Conservation (phyloP, 768 basidiomycete species). For the Suillus fuscotomentosus region DNA sequence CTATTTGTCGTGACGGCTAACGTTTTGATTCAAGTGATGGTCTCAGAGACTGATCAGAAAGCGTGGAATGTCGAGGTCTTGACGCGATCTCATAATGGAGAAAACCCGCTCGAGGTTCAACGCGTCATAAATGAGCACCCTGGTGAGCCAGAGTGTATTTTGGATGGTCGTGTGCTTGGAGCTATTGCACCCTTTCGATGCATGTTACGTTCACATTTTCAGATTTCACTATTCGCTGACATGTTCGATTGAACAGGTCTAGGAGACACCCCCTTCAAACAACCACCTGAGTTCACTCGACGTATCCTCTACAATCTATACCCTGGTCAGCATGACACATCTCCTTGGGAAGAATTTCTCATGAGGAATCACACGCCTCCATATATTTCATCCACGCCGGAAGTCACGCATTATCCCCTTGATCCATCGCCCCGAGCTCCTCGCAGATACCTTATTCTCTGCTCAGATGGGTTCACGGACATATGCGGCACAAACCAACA, state of each 20-base stretch:
- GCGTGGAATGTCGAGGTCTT: conserved; percentile 61
- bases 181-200: conserved; percentile 78
- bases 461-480: conserved; percentile 69
- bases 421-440: conserved; percentile 24
- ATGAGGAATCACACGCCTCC: conserved; percentile 62
- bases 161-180: conserved; percentile 69
- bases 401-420: conserved; percentile 56
- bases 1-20: conserved; percentile 10
- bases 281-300: conserved; percentile 65
- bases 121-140: conserved; percentile 67
- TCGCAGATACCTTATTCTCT: conserved; percentile 57
- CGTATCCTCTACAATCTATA: conserved; percentile 65
- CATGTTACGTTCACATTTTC: conserved; percentile 36
- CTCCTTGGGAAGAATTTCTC: conserved; percentile 67
- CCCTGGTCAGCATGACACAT: conserved; percentile 58
- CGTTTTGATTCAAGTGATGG: conserved; percentile 42
- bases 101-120: conserved; percentile 62
- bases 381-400: conserved; percentile 64
- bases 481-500: conserved; percentile 51
- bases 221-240: conserved; percentile 9
- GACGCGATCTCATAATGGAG: conserved; percentile 70
- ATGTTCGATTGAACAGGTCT: conserved; percentile 41
- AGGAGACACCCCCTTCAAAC: conserved; percentile 72
- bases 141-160: conserved; percentile 64
- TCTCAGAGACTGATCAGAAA: conserved; percentile 44